A percentile compares a stretch with the other conserved stretches of the same genome.
phyloP scores from a whole-genome alignment of 257 asterid species.

The Plectranthus barbatus region DNA sequence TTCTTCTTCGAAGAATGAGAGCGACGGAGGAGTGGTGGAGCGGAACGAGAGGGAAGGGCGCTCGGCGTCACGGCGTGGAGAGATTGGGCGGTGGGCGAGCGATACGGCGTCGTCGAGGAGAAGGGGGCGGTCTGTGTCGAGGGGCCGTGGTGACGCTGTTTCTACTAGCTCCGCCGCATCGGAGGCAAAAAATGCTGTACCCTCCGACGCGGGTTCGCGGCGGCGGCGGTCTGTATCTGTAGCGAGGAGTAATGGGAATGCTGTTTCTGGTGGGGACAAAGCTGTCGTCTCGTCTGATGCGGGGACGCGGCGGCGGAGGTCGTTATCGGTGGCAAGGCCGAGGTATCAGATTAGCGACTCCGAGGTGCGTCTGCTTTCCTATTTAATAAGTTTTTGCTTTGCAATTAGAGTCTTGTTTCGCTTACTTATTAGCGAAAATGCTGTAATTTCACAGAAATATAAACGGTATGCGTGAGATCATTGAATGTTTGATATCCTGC shows the following conservation, averaged over 20 bases:
- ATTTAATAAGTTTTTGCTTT: not conserved
- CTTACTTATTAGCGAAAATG: not conserved
- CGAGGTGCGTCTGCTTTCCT: slow-evolving; percentile 40
- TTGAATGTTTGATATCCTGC: slow-evolving; percentile 1
- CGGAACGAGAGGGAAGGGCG: slow-evolving; percentile 37
- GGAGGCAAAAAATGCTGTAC: not conserved
- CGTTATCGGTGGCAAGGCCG: slow-evolving; percentile 50
- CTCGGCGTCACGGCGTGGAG: slow-evolving; percentile 31
- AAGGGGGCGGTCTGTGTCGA: slow-evolving; percentile 77
- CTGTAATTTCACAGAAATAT: not conserved
- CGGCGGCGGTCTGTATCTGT: slow-evolving; percentile 58
- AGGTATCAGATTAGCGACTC: slow-evolving; percentile 54
- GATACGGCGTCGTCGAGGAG: slow-evolving; percentile 73
- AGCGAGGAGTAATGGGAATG: slow-evolving; percentile 37
- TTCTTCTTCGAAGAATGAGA: slow-evolving; percentile 29
- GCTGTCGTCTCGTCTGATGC: not conserved
- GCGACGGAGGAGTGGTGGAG: slow-evolving; percentile 29
- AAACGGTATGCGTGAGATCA: not conserved
- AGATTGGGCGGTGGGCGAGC: slow-evolving; percentile 72
- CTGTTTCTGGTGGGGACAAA: slow-evolving; percentile 16
- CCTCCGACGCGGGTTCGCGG: slow-evolving; percentile 9
- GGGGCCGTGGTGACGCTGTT: slow-evolving; percentile 27
- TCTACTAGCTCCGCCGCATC: slow-evolving; percentile 22
- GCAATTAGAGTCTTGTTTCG: not conserved
- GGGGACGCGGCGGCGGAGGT: slow-evolving; percentile 27